Base-by-base conservation (phyloP, 352 stramenopile genomes). In the Globisporangium polare region DNA sequence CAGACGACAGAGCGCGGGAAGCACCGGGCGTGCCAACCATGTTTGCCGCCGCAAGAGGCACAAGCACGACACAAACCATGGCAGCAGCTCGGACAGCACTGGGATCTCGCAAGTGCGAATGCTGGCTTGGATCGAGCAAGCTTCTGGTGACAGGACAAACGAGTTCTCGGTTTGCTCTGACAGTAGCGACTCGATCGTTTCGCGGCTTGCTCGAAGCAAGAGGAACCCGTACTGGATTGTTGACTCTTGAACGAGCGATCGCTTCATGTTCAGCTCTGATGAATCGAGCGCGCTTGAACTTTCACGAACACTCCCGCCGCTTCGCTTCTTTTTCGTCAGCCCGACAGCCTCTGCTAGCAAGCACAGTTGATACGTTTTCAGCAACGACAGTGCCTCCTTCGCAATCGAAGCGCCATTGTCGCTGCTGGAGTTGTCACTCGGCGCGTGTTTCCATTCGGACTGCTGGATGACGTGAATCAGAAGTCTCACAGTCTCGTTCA, bases 21-120 rank as follows among this genome's bases (percentile, higher is more conserved):
- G 65, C 15, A 94, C 78, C 8, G 82, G 74, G 26, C 81, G 75
- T 5, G 82, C 83, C 3, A 95, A 71, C 87, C 83, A 95, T 1
- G 78, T 80, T 60, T 95, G 87, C 0, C 87, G 85, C 4, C 85
- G 77, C 50, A 95, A 60, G n/a, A 95, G 66, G 54, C 87, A 93
- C 57, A 93, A 57, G 35, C 77, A 92, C 12, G 83, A 80, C 5
- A 94, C 72, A 60, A 94, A 83, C 83, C 83, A 93, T 39, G 87
- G 85, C 1, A 95, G 53, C 9, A 92, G 53, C 39, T 79, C 75
- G 0, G 78, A 91, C 4, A 95, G 56, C 35, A 93, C 62, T 0
- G 85, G 78, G 15, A 85, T 71, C 3, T 67, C 58, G 24, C 68
- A 75, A 7, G 79, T 69, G 20, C 69, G 73, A 15, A 81, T 67